A percentile compares a stretch with the other conserved stretches of the same genome.
phyloP scores from a whole-genome alignment of 2,329 filamentous ascomycete species.

The Claviceps sp. region DNA sequence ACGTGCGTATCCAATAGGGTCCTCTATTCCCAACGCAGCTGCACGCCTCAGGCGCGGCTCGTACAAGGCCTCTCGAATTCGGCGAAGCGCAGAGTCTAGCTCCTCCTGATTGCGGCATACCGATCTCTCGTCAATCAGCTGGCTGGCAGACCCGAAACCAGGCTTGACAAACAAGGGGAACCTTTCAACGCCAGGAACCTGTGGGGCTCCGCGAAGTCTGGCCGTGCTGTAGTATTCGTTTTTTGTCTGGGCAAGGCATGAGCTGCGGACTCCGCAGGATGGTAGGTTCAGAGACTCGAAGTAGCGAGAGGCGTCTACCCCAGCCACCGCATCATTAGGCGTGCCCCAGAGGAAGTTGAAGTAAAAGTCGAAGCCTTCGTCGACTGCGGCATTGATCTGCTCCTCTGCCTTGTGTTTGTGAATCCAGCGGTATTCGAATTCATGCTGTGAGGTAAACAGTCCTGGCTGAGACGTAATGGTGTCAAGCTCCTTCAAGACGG shows the following conservation, averaged over 20 bases:
- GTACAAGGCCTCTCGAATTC: neutral
- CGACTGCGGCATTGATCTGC: neutral
- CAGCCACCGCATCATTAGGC: neutral
- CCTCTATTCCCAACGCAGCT: neutral
- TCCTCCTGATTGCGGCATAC: neutral
- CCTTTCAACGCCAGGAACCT: neutral
- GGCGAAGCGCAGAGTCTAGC: neutral
- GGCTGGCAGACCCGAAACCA: neutral
- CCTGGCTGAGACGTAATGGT: neutral
- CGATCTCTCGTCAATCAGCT: neutral
- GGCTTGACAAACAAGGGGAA: constrained; percentile 1
- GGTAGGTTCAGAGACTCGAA: neutral
- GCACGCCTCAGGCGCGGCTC: neutral
- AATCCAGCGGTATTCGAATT: neutral
- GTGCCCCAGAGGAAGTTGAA: neutral
- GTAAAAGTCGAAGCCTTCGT: neutral
- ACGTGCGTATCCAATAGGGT: neutral
- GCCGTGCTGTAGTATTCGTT: neutral
- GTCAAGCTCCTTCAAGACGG: neutral
- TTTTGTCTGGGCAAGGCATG: neutral
- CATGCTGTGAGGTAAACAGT: neutral
- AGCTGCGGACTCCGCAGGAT: neutral
- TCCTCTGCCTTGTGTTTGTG: neutral
- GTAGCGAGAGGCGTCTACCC: neutral
- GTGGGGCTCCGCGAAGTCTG: neutral